Percentiles rank a stretch among this genome's conserved stretches.
phyloP scores from a whole-genome alignment of 306 rosid species.

The Calophaca sinica region DNA sequence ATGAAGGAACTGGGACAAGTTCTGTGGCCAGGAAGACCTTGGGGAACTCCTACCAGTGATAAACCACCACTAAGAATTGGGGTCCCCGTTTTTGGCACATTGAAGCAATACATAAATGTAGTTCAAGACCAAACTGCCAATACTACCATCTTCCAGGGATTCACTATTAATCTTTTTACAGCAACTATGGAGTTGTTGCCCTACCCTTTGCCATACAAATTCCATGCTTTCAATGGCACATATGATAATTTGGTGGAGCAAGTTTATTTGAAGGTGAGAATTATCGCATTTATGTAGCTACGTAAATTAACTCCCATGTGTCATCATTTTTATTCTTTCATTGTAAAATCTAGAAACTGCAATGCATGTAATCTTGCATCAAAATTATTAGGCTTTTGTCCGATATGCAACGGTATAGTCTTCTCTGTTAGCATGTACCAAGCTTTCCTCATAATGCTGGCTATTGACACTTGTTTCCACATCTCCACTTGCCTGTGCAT shows the following conservation, averaged over 20 bases:
- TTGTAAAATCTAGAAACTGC: too few relatives aligned
- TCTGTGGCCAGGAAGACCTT: constrained; percentile 60
- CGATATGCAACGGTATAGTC: background rate
- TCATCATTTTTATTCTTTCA: too few relatives aligned
- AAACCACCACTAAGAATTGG: constrained; percentile 49
- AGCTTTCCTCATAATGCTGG: background rate
- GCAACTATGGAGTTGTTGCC: constrained; percentile 41
- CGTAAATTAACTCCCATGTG: too few relatives aligned
- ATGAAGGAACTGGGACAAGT: constrained; percentile 52
- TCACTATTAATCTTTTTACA: constrained; percentile 52
- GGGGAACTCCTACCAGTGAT: constrained; percentile 29
- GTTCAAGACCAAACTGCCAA: constrained; percentile 20
- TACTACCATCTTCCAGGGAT: constrained; percentile 37
- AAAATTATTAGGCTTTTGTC: too few relatives aligned
- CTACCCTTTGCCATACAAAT: constrained; percentile 38
- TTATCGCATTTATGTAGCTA: too few relatives aligned
- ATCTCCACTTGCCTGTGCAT: constrained; percentile 10
- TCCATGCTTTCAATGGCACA: constrained; percentile 48
- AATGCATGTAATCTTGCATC: too few relatives aligned
- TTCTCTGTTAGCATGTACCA: background rate
- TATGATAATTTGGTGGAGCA: constrained; percentile 55
- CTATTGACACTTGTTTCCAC: constrained; percentile 9
- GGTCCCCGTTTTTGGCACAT: constrained; percentile 45
- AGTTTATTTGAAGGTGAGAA: constrained; percentile 42
- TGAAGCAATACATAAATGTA: constrained; percentile 45